Percentiles rank a stretch among this genome's conserved stretches.
Evolutionary conservation across 2,329 filamentous ascomycete genomes (phyloP).

Genomic region (Neobulgaria alba): DNA sequence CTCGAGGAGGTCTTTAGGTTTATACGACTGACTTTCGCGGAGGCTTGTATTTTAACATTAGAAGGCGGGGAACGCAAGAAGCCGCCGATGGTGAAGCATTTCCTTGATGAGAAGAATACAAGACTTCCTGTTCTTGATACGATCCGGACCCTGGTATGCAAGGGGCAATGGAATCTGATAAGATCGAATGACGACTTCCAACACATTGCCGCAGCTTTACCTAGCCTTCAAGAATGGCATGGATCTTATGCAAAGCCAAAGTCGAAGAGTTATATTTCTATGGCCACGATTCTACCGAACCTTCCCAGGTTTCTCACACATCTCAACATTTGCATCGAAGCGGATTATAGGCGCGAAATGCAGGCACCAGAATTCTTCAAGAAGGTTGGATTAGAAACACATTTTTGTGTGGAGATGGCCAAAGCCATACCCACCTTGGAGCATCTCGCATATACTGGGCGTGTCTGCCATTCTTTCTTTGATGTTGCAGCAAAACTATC

Average conservation of each 20-base stretch:
- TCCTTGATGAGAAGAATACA: conserved; percentile 23
- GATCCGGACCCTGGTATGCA: conserved; percentile 60
- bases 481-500: conserved; percentile 43
- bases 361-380: conserved; percentile 51
- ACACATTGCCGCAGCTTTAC: conserved; percentile 52
- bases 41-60: conserved; percentile 58
- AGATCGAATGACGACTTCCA: conserved; percentile 54
- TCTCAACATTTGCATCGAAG: conserved; percentile 61
- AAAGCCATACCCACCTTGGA: conserved; percentile 52
- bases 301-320: conserved; percentile 51
- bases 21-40: conserved; percentile 45
- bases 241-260: conserved; percentile 59
- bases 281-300: conserved; percentile 52
- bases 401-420: conserved; percentile 59
- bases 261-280: conserved; percentile 62
- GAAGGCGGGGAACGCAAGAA: conserved; percentile 73
- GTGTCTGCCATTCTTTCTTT: conserved; percentile 63
- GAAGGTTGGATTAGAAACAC: conserved; percentile 47
- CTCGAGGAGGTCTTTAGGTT: conserved; percentile 62
- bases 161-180: conserved; percentile 72
- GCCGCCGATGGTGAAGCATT: conserved; percentile 57
- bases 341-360: conserved; percentile 59
- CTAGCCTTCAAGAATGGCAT: conserved; percentile 50
- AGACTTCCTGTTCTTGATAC: conserved; percentile 31
- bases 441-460: conserved; percentile 63